Conservation (phyloP, 2,329 filamentous ascomycete genomes). For the Stemphylium vesicarium region DNA sequence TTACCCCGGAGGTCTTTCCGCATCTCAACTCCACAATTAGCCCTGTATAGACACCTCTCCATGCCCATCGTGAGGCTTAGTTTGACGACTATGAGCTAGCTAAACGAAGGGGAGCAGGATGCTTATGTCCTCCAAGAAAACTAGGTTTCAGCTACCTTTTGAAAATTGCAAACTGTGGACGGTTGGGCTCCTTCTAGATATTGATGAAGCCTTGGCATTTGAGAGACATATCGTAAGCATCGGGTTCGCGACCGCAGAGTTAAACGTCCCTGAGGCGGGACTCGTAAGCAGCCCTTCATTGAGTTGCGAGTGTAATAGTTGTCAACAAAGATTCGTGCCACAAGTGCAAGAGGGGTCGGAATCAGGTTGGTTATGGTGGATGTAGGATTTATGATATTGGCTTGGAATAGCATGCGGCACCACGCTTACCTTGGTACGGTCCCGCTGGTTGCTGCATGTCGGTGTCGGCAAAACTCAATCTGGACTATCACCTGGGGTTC, state of each 20-base stretch:
- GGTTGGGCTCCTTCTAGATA: too few species aligned
- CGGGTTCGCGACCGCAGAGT: too few species aligned
- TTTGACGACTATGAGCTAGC: not conserved
- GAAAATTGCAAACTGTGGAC: not conserved
- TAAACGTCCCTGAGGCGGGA: too few species aligned
- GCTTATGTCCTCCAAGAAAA: not conserved
- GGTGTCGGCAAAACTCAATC: not conserved
- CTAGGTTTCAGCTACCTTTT: not conserved
- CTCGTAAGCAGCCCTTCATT: too few species aligned
- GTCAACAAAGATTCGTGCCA: too few species aligned
- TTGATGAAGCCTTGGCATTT: too few species aligned
- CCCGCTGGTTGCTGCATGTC: not conserved
- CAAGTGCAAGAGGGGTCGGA: too few species aligned
- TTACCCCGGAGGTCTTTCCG: not conserved
- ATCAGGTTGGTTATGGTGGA: not conserved
- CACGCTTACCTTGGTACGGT: not conserved
- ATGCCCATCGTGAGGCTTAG: not conserved
- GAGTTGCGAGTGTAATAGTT: too few species aligned
- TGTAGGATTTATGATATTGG: not conserved
- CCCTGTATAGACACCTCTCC: not conserved
- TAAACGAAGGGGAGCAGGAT: not conserved
- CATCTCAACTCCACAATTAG: not conserved
- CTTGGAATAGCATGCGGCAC: not conserved
- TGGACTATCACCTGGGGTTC: not conserved
- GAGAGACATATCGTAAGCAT: too few species aligned